Conservation (phyloP, 2,329 filamentous ascomycete species). For the Diaporthe ilicicola region DNA sequence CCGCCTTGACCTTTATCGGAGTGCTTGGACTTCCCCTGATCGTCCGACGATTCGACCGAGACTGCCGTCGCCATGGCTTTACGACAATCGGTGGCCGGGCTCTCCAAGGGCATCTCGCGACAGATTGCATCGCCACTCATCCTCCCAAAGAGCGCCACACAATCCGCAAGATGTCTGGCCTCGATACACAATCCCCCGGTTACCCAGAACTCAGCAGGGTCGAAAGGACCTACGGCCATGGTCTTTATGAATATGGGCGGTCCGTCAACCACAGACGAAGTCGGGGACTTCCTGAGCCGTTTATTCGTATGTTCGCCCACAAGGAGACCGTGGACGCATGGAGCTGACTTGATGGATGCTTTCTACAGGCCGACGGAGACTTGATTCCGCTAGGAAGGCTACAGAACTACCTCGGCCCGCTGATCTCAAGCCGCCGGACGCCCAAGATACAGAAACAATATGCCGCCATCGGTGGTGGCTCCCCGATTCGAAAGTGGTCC, state of each 20-base stretch:
- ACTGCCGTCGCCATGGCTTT: constrained; percentile 47
- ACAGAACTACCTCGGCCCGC: constrained; percentile 87
- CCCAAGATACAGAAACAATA: constrained; percentile 98
- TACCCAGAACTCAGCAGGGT: constrained; percentile 76
- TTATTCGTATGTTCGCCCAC: constrained; percentile 76
- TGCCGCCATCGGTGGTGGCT: constrained; percentile 93
- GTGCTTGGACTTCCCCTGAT: neutral
- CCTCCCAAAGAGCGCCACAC: constrained; percentile 44
- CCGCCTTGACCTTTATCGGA: neutral
- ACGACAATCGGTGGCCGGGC: constrained; percentile 48
- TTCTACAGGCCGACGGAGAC: constrained; percentile 81
- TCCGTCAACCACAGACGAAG: constrained; percentile 86
- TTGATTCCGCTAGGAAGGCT: constrained; percentile 94
- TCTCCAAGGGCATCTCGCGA: constrained; percentile 44
- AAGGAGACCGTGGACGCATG: neutral
- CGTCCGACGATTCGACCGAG: neutral
- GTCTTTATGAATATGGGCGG: constrained; percentile 99
- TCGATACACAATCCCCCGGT: constrained; percentile 75
- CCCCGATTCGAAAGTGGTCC: constrained; percentile 97
- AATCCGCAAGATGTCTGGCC: constrained; percentile 60
- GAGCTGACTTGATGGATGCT: constrained; percentile 12
- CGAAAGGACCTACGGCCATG: constrained; percentile 90
- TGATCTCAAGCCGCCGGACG: constrained; percentile 86
- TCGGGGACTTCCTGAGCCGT: constrained; percentile 87
- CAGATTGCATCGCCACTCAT: constrained; percentile 34